Evolutionary conservation across 2,329 filamentous ascomycete genomes (phyloP).

Genomic region (Phialophora macrospora): DNA sequence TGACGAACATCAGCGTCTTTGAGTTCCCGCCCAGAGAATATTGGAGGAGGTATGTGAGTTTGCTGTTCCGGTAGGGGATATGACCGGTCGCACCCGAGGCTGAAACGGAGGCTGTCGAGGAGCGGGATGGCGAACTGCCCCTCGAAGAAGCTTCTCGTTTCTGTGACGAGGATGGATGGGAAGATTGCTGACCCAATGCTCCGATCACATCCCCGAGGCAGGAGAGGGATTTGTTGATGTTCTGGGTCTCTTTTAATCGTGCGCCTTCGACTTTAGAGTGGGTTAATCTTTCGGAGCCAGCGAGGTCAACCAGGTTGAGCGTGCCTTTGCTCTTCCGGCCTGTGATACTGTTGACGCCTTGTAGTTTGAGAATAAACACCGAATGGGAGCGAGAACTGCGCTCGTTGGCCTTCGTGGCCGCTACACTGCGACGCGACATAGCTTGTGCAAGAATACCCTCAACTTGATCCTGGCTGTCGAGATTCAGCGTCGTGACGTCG

Average conservation of each 20-base stretch:
- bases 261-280: slow-evolving; percentile 86
- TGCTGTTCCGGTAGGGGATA: slow-evolving; percentile 93
- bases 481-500: slow-evolving; percentile 74
- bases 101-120: background rate
- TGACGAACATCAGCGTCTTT: slow-evolving; percentile 99
- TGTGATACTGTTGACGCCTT: slow-evolving; percentile 71
- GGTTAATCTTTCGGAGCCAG: slow-evolving; percentile 88
- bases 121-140: background rate
- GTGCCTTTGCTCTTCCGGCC: slow-evolving; percentile 88
- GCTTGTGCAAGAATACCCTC: slow-evolving; percentile 80
- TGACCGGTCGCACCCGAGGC: slow-evolving; percentile 56
- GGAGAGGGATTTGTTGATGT: slow-evolving; percentile 93
- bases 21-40: slow-evolving; percentile 93
- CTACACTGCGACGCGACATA: slow-evolving; percentile 84
- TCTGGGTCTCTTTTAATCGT: slow-evolving; percentile 89
- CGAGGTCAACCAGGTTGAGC: slow-evolving; percentile 92
- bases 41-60: slow-evolving; percentile 93
- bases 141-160: background rate
- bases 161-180: slow-evolving; percentile 7
- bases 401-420: slow-evolving; percentile 97
- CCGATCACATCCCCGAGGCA: slow-evolving; percentile 94
- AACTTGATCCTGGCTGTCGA: slow-evolving; percentile 80
- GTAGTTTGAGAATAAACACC: slow-evolving; percentile 83
- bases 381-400: slow-evolving; percentile 92
- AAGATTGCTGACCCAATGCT: slow-evolving; percentile 74